Percentiles rank a stretch among this genome's conserved stretches.
Evolutionary conservation across 78 protist species (phyloP).

Genomic region (Dictyostelium brefeldianum): DNA sequence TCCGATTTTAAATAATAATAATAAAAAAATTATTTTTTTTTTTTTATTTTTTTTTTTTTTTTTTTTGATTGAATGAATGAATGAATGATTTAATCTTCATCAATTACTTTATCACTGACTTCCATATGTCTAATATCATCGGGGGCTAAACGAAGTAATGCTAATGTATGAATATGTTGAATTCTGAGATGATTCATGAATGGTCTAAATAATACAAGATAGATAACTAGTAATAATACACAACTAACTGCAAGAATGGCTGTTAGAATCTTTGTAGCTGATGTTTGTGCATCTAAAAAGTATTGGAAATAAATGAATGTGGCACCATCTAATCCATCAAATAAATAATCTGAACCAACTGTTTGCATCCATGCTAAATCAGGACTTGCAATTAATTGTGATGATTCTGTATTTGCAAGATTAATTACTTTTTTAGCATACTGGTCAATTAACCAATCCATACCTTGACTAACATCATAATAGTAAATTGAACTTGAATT

Average conservation of each 20-base stretch:
- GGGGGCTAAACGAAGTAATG: constrained; percentile 41
- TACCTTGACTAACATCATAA: constrained; percentile 2
- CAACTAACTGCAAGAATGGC: neutral
- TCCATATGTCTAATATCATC: constrained; percentile 47
- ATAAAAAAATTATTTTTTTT: neutral
- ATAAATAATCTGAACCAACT: neutral
- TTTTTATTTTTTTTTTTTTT: neutral
- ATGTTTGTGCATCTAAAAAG: constrained; percentile 11
- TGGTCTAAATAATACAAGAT: constrained; percentile 39
- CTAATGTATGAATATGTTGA: constrained; percentile 69
- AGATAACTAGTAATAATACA: neutral
- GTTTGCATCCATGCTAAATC: constrained; percentile 32
- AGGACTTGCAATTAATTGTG: neutral
- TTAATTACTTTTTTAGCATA: neutral
- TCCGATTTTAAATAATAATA: neutral
- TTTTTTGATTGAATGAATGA: too few species aligned
- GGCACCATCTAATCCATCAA: constrained; percentile 32
- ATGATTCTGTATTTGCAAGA: neutral
- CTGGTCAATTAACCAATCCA: constrained; percentile 51
- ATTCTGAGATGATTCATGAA: constrained; percentile 48
- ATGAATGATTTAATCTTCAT: constrained; percentile 47
- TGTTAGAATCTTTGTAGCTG: neutral
- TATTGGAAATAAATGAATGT: constrained; percentile 34
- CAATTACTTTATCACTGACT: constrained; percentile 53
- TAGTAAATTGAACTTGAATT: neutral